These are phyloP conservation scores for Inga laurina DNA, from an alignment of 306 rosid genomes.

Conservation along the genomic window DNA sequence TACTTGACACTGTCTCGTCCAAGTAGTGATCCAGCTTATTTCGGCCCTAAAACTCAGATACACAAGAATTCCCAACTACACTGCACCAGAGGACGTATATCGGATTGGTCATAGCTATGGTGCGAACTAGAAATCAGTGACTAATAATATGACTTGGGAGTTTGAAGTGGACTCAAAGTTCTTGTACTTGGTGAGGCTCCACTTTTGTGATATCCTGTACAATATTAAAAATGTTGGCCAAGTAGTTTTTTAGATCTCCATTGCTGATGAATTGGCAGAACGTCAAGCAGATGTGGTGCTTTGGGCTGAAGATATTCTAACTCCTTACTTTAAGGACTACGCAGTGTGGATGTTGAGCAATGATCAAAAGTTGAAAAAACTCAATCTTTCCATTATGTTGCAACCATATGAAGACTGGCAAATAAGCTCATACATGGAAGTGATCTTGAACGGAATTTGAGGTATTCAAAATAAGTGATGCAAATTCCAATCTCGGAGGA, in stretches of 20 bases:
- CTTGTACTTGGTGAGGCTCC: conserved; percentile 19
- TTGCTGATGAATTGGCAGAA: neutral
- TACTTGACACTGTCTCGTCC: neutral
- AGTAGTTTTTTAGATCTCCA: conserved; percentile 1
- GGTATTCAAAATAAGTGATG: neutral
- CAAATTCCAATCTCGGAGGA: neutral
- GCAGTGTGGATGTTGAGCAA: neutral
- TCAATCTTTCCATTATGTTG: neutral
- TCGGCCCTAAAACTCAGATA: rapidly evolving
- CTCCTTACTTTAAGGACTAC: conserved; percentile 20
- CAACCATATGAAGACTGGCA: neutral
- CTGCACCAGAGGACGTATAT: neutral
- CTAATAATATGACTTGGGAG: conserved; percentile 8
- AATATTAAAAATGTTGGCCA: too few species aligned
- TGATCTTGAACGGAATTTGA: neutral
- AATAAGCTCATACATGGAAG: neutral
- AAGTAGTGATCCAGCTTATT: neutral
- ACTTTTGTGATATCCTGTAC: conserved; percentile 15
- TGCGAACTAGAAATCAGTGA: too few species aligned
- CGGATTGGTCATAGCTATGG: too few species aligned
- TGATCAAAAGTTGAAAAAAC: neutral
- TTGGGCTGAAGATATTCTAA: neutral
- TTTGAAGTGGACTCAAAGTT: conserved; percentile 16
- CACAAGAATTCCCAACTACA: neutral
- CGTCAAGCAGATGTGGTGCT: rapidly evolving